Percentiles rank a stretch among this genome's conserved stretches.
Evolutionary conservation across 148 eudicot species (phyloP).

Genomic region (Pharnaceum exiguum): DNA sequence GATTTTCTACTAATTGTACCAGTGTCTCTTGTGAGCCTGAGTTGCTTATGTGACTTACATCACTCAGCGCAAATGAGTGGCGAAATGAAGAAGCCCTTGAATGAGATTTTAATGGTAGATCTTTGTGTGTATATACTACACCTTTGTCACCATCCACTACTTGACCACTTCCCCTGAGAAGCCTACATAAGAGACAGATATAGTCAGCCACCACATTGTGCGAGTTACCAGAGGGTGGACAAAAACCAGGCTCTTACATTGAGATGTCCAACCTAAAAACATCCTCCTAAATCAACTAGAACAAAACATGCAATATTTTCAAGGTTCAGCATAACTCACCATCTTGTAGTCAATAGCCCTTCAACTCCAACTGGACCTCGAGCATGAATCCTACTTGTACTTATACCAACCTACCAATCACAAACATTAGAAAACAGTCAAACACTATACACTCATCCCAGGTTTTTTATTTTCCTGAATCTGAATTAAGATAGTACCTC

Average conservation of each 20-base stretch:
- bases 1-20: too few relatives aligned
- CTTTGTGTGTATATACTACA: conserved; percentile 74
- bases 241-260: not conserved
- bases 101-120: conserved; percentile 31
- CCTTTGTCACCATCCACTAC: conserved; percentile 79
- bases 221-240: not conserved
- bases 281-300: not conserved
- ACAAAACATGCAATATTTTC: not conserved
- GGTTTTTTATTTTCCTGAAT: not conserved
- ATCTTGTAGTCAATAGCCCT: conserved; percentile 86
- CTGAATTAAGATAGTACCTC: conserved; percentile 45
- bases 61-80: too few relatives aligned
- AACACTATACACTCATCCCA: not conserved
- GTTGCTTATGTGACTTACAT: too few relatives aligned
- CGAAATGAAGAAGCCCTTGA: too few relatives aligned
- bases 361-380: conserved; percentile 99
- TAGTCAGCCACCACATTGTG: not conserved
- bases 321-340: conserved; percentile 39
- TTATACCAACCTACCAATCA: conserved; percentile 81
- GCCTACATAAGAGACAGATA: conserved; percentile 36
- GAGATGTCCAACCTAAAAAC: not conserved
- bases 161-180: conserved; percentile 81
- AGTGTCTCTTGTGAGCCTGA: too few relatives aligned
- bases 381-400: conserved; percentile 97
- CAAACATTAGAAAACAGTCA: not conserved